These are phyloP conservation scores for Lentinula sp. DNA, from an alignment of 768 basidiomycete genomes.

Conservation along the genomic window DNA sequence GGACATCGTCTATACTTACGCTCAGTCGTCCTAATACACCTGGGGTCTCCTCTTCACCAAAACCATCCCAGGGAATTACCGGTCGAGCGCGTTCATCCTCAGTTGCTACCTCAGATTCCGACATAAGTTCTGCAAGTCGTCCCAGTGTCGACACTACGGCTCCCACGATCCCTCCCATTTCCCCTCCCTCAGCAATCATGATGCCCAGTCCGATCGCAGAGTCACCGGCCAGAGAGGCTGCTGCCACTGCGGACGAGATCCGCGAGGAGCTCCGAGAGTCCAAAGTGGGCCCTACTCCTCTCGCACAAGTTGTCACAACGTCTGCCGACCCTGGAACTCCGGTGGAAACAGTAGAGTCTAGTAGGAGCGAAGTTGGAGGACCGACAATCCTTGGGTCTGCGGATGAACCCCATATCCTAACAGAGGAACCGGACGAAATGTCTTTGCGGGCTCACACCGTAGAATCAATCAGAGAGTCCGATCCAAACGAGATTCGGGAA, in stretches of 20 bases:
- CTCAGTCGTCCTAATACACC: neutral
- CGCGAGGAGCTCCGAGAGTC: slow-evolving; percentile 10
- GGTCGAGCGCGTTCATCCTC: neutral
- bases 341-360: slow-evolving; percentile 1
- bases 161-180: neutral
- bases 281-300: slow-evolving; percentile 35
- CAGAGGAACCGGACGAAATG: slow-evolving; percentile 43
- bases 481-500: slow-evolving; percentile 5
- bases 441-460: neutral
- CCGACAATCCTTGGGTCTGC: neutral
- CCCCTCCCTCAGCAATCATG: neutral
- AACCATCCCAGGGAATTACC: neutral
- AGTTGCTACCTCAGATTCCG: neutral
- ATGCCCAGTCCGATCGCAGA: slow-evolving; percentile 57
- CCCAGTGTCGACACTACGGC: slow-evolving; percentile 1
- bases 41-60: neutral
- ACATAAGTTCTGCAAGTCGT: neutral
- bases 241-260: slow-evolving; percentile 9
- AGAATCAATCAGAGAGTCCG: slow-evolving; percentile 6
- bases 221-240: slow-evolving; percentile 18
- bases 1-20: slow-evolving; percentile 1
- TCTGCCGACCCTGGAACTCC: slow-evolving; percentile 5
- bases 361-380: neutral
- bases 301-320: slow-evolving; percentile 24
- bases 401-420: slow-evolving; percentile 39